phyloP scores from a whole-genome alignment of 2,329 filamentous ascomycete species.

The Trichophyton equinum region DNA sequence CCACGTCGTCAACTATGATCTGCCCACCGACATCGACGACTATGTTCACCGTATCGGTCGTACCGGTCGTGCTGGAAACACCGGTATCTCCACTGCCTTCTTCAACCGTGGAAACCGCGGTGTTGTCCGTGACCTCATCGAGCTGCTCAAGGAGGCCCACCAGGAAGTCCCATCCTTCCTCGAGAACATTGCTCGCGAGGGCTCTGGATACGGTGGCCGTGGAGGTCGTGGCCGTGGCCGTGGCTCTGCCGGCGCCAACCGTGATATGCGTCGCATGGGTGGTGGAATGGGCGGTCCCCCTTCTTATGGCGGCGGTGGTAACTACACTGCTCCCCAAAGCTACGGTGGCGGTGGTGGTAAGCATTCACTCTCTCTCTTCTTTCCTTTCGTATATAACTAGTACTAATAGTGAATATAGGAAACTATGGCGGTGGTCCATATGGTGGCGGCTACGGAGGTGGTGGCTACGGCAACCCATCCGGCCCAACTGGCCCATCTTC shows the following conservation, averaged over 20 bases:
- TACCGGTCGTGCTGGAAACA: conserved; percentile 99
- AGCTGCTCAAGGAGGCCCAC: conserved; percentile 97
- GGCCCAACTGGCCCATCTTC: conserved; percentile 39
- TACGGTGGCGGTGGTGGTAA: conserved; percentile 20
- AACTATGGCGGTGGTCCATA: background rate
- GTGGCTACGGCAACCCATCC: conserved; percentile 37
- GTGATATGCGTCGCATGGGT: conserved; percentile 69
- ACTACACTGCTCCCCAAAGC: conserved; percentile 14
- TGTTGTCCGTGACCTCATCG: conserved; percentile 88
- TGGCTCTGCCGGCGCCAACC: conserved; percentile 54
- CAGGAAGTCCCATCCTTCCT: conserved; percentile 91
- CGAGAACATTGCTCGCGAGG: conserved; percentile 93
- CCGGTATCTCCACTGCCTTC: conserved; percentile 94
- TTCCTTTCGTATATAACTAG: background rate
- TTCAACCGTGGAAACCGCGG: conserved; percentile 99
- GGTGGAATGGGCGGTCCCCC: conserved; percentile 21
- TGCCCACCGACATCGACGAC: conserved; percentile 97
- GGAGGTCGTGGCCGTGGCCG: conserved; percentile 58
- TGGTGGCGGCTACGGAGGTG: conserved; percentile 24
- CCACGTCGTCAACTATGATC: conserved; percentile 97
- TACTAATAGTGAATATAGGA: background rate
- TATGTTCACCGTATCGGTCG: conserved; percentile 99
- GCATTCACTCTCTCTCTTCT: background rate
- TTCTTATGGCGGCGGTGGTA: conserved; percentile 7
- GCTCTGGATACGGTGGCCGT: conserved; percentile 62